These are phyloP conservation scores for Sclerotinia trifoliorum DNA, from an alignment of 2,329 filamentous ascomycete species.

Conservation along the genomic window DNA sequence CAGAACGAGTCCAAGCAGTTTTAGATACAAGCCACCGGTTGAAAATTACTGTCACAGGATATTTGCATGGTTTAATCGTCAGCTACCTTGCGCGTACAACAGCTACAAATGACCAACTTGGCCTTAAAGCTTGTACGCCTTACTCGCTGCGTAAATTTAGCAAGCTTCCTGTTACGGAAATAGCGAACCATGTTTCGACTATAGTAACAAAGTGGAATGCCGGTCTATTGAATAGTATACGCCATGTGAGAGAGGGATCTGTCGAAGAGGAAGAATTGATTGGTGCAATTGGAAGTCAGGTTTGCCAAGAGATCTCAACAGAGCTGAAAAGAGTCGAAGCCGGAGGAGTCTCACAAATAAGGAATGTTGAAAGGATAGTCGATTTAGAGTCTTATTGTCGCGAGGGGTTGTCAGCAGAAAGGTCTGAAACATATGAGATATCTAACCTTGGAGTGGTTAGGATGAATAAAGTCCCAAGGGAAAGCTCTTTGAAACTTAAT, in stretches of 20 bases:
- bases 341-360: conserved; percentile 4
- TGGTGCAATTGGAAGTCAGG: conserved; percentile 22
- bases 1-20: not conserved
- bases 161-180: conserved; percentile 23
- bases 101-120: conserved; percentile 15
- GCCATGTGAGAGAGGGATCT: not conserved
- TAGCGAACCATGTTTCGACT: conserved; percentile 32
- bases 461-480: not conserved
- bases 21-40: conserved; percentile 20
- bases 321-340: conserved; percentile 22
- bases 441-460: conserved; percentile 32
- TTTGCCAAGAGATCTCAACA: conserved; percentile 19
- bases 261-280: conserved; percentile 24
- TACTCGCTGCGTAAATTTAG: conserved; percentile 32
- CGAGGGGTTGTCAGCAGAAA: not conserved
- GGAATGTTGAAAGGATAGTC: not conserved
- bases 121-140: conserved; percentile 24
- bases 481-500: conserved; percentile 22
- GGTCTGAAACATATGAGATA: conserved; percentile 27
- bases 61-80: conserved; percentile 30
- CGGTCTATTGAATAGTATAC: conserved; percentile 11
- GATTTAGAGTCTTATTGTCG: not conserved
- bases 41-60: conserved; percentile 30
- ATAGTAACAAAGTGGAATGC: conserved; percentile 23
- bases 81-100: conserved; percentile 26